Base-by-base conservation (phyloP, 2,329 filamentous ascomycete species). In the Hypomyces perniciosus region DNA sequence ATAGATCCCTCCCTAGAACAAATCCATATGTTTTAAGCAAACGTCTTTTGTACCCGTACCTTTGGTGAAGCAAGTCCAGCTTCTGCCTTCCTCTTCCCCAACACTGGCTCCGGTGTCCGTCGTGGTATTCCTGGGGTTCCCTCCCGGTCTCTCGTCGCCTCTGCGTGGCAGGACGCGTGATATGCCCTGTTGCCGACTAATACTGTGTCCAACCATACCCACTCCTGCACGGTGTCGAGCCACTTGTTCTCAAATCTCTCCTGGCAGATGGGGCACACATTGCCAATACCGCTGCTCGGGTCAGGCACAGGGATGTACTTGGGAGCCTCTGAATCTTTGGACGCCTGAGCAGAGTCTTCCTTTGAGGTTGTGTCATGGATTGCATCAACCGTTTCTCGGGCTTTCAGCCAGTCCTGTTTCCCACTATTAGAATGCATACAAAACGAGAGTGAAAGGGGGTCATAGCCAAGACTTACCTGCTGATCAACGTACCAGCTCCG, bases 401-500 rank as follows among this genome's bases (percentile, higher is more conserved):
- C 90, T 57, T 84, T 86, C 52, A 96, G 85, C 93, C 93, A 99
- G 65, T 96, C 91, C 83, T 90, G 53, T 1, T 39, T 6, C 27
- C 31, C 55, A 56, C 20, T 30, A 26, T 53, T 34, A 53, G 51
- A 39, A 12, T 35, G 10, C 34, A 28, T 41, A n/a, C 10, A 38
- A 38, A n/a, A 5, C 6, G 35, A 12, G 8, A n/a, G 20, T n/a
- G 35, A 20, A n/a, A 38, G 35, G 35, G 3, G 35, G 7, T 2
- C 12, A 27, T 7, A 27, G 2, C 7, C 29, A 37, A 12, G 38
- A 65, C 83, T 72, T 77, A 89, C 86, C 72, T 85, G 78, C 72
- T 95, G 88, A 62, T 95, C 89, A 44, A 96, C 84, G 65, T 96
- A 96, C 90, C 90, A 97, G 68, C 90, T 95, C 33, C 93, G 85